Base-by-base conservation (phyloP, 2,329 filamentous ascomycete species). In the Knoxdaviesia capensis region DNA sequence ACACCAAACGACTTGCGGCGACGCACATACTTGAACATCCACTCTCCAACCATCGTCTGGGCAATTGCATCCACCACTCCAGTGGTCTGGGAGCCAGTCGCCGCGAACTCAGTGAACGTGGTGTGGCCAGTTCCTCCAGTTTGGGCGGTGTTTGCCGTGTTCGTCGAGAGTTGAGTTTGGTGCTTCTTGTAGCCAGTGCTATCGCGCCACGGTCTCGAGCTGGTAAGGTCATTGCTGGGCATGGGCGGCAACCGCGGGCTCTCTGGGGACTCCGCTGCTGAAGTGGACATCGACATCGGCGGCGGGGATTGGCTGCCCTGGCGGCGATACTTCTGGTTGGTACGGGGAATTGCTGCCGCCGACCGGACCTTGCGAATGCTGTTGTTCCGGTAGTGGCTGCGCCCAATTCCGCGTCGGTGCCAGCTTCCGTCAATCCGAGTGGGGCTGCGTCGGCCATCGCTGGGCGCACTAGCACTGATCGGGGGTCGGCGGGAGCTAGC, bases 31-130 rank as follows among this genome's bases (percentile, higher is more conserved):
- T 92, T 92, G 65, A 79, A 87, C 82, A 92, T 88, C 81, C 84
- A 90, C 53, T 96, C 90, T 34, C 90, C 90, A 31, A 98, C 85
- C 90, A 98, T 93, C 0, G 88, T 92, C 54, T 93, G 87, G 1
- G 90, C 87, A 57, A 98, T 96, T 4, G 90, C 86, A 61, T 96
- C 90, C 5, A 98, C 88, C 9, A 96, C 84, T 38, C 77, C 80
- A 0, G 80, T 80, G 37, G 78, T 73, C 49, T 85, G 78, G 31
- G 73, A 68, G 7, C 66, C 62, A 78, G 36, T 66, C 66, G 48
- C 60, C 53, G 47, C 60, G 55, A 43, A 50, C 33, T 59, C 57
- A 2, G 58, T 61, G 42, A 54, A 54, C 35, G 51, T 51, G 6
- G 63, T 64, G 34, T 60, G 57, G 36, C 58, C 59, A 1, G 63